Conservation (phyloP, 768 basidiomycete genomes). For the Thelephora aurantiotincta region DNA sequence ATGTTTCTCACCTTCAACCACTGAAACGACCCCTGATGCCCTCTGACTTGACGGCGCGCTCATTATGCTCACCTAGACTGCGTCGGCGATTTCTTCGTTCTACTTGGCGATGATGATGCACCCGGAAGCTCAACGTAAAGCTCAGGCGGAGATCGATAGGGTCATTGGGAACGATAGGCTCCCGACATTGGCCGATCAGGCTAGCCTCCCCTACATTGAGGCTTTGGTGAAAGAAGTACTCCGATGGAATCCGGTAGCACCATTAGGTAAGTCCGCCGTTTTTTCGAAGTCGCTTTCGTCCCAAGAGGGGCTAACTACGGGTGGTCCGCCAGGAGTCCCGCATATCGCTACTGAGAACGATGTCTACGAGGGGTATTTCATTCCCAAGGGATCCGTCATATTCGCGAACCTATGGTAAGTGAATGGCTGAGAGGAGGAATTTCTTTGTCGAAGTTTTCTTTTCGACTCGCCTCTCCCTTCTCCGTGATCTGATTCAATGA, state of each 20-base stretch:
- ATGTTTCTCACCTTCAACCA: background rate
- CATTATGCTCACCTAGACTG: conserved; percentile 14
- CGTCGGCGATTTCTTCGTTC: conserved; percentile 18
- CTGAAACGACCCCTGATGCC: background rate
- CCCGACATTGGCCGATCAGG: conserved; percentile 20
- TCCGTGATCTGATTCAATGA: background rate
- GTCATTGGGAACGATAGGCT: conserved; percentile 21
- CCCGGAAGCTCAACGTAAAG: conserved; percentile 21
- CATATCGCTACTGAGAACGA: conserved; percentile 24
- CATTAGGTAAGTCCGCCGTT: conserved; percentile 7
- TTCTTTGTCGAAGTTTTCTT: background rate
- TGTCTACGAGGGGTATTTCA: conserved; percentile 20
- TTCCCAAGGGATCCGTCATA: conserved; percentile 16
- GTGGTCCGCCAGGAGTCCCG: conserved; percentile 12
- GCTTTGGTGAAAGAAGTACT: conserved; percentile 21
- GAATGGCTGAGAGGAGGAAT: background rate
- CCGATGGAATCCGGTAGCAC: conserved; percentile 12
- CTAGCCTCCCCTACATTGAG: conserved; percentile 22
- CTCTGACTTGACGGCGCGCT: conserved; percentile 1
- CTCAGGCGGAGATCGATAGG: conserved; percentile 27
- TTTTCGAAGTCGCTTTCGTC: conserved; percentile 10
- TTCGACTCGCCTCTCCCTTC: background rate
- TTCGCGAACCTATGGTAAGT: conserved; percentile 15
- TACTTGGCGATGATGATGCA: conserved; percentile 25
- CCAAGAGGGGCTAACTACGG: background rate